Evolutionary conservation across 1,139 yeast genomes (phyloP), one percentile per base, ranked within the genome.

Genomic region (Hyphopichia buzzinii): DNA sequence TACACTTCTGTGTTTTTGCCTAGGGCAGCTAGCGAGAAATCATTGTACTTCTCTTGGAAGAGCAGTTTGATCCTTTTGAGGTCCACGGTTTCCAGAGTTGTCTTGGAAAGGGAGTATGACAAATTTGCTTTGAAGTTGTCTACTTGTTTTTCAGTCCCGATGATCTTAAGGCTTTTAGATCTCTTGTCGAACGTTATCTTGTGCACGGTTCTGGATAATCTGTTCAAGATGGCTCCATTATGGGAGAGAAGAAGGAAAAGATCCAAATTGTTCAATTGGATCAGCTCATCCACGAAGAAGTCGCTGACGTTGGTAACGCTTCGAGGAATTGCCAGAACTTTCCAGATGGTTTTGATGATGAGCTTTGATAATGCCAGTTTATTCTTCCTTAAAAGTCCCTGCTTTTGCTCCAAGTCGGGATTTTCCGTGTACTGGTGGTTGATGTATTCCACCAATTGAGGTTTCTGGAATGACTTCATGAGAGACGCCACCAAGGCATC

Each of bases 141-240:
- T 7, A 67, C 50, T 40, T 66, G 71, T 12, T 49, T 37, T n/a
- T 54, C 55, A 0, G 71, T 62, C 2, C 74, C 74, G 13, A 43
- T 37, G 27, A 64, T 54, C 13, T 36, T 42, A 11, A 62, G 49
- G 14, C 36, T 35, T 22, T 49, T 49, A 13, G 47, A 38, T 3
- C 41, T 36, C 2, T 56, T 41, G 27, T 55, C 56, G 29, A 79
- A 64, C 4, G 68, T 59, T 33, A 81, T 62, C 39, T 67, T 65
- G 10, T 81, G 82, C 0, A 85, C 87, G 8, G 76, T 63, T 37
- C 77, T 63, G 4, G 79, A 62, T 64, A 81, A 67, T 34, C 72
- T 64, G 33, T 74, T 69, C 27, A 77, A 59, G 26, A 77, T 51
- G 21, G 57, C 55, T 4, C 80, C 82, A 33, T 67, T 65, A 33